Conservation (phyloP, 2,329 filamentous ascomycete genomes). For the Coniella vitis region DNA sequence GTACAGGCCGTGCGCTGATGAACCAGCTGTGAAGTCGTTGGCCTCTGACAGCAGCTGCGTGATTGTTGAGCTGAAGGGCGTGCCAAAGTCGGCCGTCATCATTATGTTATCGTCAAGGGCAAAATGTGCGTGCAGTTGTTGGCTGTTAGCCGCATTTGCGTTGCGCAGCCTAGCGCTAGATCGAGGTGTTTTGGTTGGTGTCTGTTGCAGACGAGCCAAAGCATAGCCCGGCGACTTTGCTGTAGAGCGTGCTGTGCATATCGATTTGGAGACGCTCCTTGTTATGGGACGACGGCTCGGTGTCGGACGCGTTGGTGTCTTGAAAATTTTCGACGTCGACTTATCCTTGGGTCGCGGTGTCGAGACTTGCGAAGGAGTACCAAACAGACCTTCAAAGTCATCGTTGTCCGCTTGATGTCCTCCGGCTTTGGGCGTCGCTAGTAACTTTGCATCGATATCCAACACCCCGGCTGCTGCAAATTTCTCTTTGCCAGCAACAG, state of each 20-base stretch:
- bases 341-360: constrained; percentile 46
- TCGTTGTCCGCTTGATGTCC: constrained; percentile 19
- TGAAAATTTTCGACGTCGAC: constrained; percentile 44
- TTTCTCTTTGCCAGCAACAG: constrained; percentile 38
- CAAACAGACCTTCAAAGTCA: constrained; percentile 55
- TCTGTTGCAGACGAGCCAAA: constrained; percentile 34
- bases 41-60: constrained; percentile 56
- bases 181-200: constrained; percentile 38
- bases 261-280: constrained; percentile 51
- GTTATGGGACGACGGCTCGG: constrained; percentile 56
- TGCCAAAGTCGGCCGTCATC: constrained; percentile 31
- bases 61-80: constrained; percentile 57
- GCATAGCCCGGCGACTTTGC: constrained; percentile 37
- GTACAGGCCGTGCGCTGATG: constrained; percentile 31
- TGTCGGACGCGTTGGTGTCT: constrained; percentile 57
- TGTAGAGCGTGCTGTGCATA: constrained; percentile 39
- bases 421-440: constrained; percentile 27
- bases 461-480: background rate
- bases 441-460: constrained; percentile 11
- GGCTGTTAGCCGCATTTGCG: constrained; percentile 27
- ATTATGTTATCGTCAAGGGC: constrained; percentile 24
- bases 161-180: constrained; percentile 31
- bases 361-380: constrained; percentile 46
- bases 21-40: constrained; percentile 36
- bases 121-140: constrained; percentile 28